Conservation (phyloP, 306 rosid genomes). For the Quercus rubra region DNA sequence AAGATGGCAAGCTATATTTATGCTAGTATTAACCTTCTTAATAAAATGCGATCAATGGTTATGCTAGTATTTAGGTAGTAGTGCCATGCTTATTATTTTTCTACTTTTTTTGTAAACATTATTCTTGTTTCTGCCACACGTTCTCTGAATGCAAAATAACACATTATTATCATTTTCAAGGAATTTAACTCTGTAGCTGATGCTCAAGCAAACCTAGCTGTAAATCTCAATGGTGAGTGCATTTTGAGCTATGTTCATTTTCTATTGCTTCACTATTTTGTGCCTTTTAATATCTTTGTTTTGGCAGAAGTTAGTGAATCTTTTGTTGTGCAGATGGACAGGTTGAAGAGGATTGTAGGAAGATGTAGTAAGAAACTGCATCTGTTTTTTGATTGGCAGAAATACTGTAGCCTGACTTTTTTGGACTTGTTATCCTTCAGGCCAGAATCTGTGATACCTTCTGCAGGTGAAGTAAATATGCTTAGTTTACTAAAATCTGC, state of each 20-base stretch:
- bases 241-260: neutral
- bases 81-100: neutral
- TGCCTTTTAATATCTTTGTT: neutral
- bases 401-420: neutral
- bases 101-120: neutral
- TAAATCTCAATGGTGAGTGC: slow-evolving; percentile 55
- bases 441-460: neutral
- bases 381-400: neutral
- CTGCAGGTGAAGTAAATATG: neutral
- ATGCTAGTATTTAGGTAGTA: neutral
- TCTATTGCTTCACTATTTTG: neutral
- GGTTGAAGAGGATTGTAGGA: slow-evolving; percentile 52
- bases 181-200: slow-evolving; percentile 76
- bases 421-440: neutral
- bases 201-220: slow-evolving; percentile 65
- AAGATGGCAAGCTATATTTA: neutral
- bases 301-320: slow-evolving; percentile 5
- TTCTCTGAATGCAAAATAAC: neutral
- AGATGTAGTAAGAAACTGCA: slow-evolving; percentile 4
- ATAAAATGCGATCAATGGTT: neutral
- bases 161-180: slow-evolving; percentile 34
- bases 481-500: too few species aligned
- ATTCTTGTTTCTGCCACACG: neutral
- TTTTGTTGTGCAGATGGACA: slow-evolving; percentile 60
- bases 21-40: neutral